Evolutionary conservation across 2,329 filamentous ascomycete species (phyloP), one percentile per base, ranked within the genome.

Genomic region (Chrysosporium queenslandicum): DNA sequence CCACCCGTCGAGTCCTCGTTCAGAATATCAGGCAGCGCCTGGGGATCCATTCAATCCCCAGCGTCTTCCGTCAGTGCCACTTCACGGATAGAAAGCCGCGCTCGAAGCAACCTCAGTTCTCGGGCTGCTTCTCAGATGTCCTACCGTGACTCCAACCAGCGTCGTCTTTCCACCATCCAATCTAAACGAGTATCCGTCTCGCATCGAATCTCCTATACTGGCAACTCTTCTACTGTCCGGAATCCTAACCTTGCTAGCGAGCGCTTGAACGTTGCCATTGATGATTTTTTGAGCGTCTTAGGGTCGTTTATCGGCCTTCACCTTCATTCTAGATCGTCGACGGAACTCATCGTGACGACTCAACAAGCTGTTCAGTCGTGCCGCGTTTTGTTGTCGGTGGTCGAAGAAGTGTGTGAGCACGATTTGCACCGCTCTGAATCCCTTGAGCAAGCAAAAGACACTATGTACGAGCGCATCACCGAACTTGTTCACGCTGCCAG

Each of bases 281-380:
- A 97, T 70, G 81, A 80, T 6, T 95, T 97, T 63, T 74, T 98
- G 50, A 92, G 90, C 5, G 86, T 90, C 63, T 80, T 98, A 48
- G 91, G 87, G 47, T 94, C 88, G 3, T 95, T 97, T 66, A 91
- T 97, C 65, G 92, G 92, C 14, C 77, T 96, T 52, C 88, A 96
- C 67, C 76, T 96, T 55, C 89, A 96, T 66, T 92, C 90, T n/a
- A 85, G 92, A 56, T 92, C 89, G 6, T 85, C 88, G 7, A 81
- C 85, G 1, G 89, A 95, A 65, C 77, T 97, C 46, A 81, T 89
- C 29, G 72, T 83, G 9, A 89, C 87, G 14, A 91, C 94, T 45
- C 84, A 87, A 64, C 84, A 91, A 65, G 87, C 90, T 7, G 86
- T 90, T 8, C 77, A 81, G 6, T 89, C 90, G 2, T 94, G 90